A percentile compares a stretch with the other conserved stretches of the same genome.
Conservation (phyloP, 2,329 filamentous ascomycete genomes). For the Clonostachys chloroleuca region DNA sequence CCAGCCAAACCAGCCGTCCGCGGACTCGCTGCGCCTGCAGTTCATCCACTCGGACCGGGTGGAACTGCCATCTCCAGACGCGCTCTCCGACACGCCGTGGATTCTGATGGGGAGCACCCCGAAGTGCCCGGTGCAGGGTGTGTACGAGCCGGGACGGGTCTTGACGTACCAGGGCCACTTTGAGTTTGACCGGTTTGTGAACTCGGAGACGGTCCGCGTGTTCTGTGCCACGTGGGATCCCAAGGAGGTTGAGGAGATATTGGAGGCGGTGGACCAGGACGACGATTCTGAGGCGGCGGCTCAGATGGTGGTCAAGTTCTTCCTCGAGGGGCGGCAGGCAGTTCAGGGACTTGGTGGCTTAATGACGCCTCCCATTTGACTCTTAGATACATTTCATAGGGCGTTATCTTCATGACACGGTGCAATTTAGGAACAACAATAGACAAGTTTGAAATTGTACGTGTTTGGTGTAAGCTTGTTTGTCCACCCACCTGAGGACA, state of each 20-base stretch:
- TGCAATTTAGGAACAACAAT: too few relatives aligned
- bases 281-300: conserved; percentile 9
- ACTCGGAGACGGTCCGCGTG: conserved; percentile 25
- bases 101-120: conserved; percentile 12
- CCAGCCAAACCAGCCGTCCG: too few relatives aligned
- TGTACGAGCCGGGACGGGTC: conserved; percentile 27
- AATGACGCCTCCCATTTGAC: background rate
- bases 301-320: conserved; percentile 11
- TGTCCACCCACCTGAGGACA: too few relatives aligned
- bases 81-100: conserved; percentile 7
- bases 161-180: conserved; percentile 36
- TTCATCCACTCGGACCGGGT: conserved; percentile 29
- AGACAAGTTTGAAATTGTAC: background rate
- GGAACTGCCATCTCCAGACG: conserved; percentile 2
- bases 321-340: conserved; percentile 4
- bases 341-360: background rate
- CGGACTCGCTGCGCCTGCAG: conserved; percentile 15
- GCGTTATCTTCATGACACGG: too few relatives aligned
- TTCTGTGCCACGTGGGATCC: conserved; percentile 18
- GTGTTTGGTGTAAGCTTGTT: background rate
- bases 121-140: conserved; percentile 29
- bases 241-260: background rate
- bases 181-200: conserved; percentile 35
- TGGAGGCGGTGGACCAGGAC: conserved; percentile 9
- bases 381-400: too few relatives aligned